Evolutionary conservation across 257 asterid species (phyloP), one percentile per base, ranked within the genome.

Genomic region (Echites panduratus): DNA sequence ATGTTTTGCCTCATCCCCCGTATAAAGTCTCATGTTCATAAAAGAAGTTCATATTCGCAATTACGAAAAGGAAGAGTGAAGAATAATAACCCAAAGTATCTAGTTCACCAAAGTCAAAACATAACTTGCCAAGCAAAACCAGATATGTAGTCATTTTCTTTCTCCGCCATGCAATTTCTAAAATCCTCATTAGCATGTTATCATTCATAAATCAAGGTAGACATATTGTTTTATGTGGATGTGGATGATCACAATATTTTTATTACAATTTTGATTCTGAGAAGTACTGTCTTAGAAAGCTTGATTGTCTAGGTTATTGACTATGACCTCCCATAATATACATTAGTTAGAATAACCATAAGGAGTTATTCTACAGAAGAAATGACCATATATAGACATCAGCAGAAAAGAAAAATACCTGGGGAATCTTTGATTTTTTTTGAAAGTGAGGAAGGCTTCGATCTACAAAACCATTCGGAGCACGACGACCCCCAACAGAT

Each of bases 381-480:
- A 45, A 70, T 72, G 58, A 72, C 56, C 50, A 68, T 29, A 7
- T 40, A 52, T 56, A 40, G 11, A 66, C n/a, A 72, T 56, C 59
- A 48, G 24, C 14, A 17, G 70, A 52, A 50, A 35, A 49, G 69
- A 54, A n/a, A 63, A 75, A 53, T 85, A 94, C 99, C 86, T 86
- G 85, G 24, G 99, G 99, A 82, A 85, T 92, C 85, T 85, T 92
- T 45, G 97, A 95, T 38, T 81, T 87, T 84, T 75, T 86, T 63
- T 84, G 88, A 81, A 94, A 94, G 85, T 94, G 99, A 69, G 99
- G 99, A 80, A 94, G 88, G 40, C 97, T 91, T 75, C 99, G 91
- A 81, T 89, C 95, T 53, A 94, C 80, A 80, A 94, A 94, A 77
- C 99, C 99, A 79, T 94, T 88, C 66, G 99, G 97, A 77, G 99